Conservation (phyloP, 805 yeast species). For the Candida maesae region DNA sequence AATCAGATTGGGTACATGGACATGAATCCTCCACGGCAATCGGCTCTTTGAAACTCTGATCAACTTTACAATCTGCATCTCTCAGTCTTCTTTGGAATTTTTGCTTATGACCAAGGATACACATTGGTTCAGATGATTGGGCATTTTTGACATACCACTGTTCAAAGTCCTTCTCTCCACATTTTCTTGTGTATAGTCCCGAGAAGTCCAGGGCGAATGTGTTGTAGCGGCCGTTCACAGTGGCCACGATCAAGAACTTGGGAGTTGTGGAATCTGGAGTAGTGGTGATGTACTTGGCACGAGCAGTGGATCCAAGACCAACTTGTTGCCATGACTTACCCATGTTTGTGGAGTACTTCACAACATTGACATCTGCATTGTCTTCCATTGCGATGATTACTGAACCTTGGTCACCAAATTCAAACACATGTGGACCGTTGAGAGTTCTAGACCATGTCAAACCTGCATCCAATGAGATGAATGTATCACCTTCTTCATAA, state of each 20-base stretch:
- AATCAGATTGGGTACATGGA: slow-evolving; percentile 60
- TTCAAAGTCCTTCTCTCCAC: slow-evolving; percentile 54
- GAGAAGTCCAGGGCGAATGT: slow-evolving; percentile 48
- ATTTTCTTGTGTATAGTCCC: slow-evolving; percentile 44
- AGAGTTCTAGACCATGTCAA: slow-evolving; percentile 58
- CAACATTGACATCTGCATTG: slow-evolving; percentile 31
- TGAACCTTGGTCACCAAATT: slow-evolving; percentile 79
- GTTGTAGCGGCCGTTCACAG: slow-evolving; percentile 19
- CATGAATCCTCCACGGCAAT: slow-evolving; percentile 50
- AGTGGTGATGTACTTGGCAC: slow-evolving; percentile 45
- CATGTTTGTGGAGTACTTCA: slow-evolving; percentile 63
- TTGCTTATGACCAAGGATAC: slow-evolving; percentile 69
- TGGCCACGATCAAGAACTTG: slow-evolving; percentile 51
- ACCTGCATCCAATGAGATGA: slow-evolving; percentile 74
- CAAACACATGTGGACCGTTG: slow-evolving; percentile 48
- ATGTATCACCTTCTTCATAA: slow-evolving; percentile 42
- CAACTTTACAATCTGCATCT: slow-evolving; percentile 54
- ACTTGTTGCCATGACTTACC: slow-evolving; percentile 61
- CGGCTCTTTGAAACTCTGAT: slow-evolving; percentile 34
- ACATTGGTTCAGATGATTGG: slow-evolving; percentile 32
- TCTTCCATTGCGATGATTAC: slow-evolving; percentile 58
- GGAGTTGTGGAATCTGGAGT: slow-evolving; percentile 69
- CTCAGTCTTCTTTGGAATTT: slow-evolving; percentile 60
- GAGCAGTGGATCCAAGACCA: slow-evolving; percentile 41
- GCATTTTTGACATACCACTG: slow-evolving; percentile 50